Conservation (phyloP, 2,329 filamentous ascomycete species). For the Canariomyces notabilis region DNA sequence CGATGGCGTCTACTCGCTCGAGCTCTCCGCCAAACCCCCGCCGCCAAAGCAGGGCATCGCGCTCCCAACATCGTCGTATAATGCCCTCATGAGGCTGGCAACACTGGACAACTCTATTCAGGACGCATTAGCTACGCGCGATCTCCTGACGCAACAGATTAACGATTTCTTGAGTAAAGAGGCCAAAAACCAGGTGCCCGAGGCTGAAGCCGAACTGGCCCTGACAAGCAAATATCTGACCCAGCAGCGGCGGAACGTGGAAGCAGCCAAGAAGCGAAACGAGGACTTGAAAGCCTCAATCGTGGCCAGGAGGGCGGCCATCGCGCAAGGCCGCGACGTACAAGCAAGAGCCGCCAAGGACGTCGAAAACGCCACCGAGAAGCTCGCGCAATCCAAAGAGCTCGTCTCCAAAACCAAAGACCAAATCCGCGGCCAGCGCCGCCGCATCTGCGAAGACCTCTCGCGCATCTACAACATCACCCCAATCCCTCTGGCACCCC, state of each 20-base stretch:
- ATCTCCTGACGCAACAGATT: conserved; percentile 72
- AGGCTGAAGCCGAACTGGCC: conserved; percentile 45
- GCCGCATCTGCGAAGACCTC: conserved; percentile 82
- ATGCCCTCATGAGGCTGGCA: conserved; percentile 78
- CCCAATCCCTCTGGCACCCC: conserved; percentile 48
- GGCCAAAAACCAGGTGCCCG: conserved; percentile 39
- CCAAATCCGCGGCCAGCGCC: conserved; percentile 75
- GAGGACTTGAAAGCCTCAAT: conserved; percentile 66
- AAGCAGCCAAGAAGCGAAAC: conserved; percentile 55
- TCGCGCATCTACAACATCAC: conserved; percentile 74
- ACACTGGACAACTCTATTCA: conserved; percentile 89
- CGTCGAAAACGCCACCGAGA: conserved; percentile 55
- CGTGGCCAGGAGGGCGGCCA: conserved; percentile 59
- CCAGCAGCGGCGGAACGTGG: conserved; percentile 61
- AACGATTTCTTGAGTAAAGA: conserved; percentile 49
- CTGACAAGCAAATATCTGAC: conserved; percentile 52
- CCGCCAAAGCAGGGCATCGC: conserved; percentile 49
- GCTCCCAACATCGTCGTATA: conserved; percentile 72
- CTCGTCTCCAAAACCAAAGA: conserved; percentile 55
- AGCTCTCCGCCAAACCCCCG: conserved; percentile 52
- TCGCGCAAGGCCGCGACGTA: conserved; percentile 55
- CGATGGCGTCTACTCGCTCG: conserved; percentile 81
- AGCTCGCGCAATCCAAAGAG: conserved; percentile 51
- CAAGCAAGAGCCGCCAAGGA: conserved; percentile 57
- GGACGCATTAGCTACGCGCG: conserved; percentile 75